Base-by-base conservation (phyloP, 495 filamentous ascomycete species). In the Podospora tetraspora region DNA sequence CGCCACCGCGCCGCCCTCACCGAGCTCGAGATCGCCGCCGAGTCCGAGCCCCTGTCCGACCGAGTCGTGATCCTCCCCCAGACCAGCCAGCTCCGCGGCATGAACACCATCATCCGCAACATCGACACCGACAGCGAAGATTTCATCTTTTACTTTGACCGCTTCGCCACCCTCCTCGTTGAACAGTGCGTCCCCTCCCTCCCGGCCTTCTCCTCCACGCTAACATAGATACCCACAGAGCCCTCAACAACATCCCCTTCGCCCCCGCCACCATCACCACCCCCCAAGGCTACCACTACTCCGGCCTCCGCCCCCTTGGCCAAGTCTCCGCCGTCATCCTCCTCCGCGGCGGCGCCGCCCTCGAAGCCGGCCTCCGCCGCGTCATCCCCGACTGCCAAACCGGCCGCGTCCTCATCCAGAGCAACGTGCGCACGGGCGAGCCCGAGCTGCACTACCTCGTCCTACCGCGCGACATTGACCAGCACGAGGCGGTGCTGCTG, bases 71-170 rank as follows among this genome's bases (percentile, higher is more conserved):
- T 94, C 19, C 81, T 97, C 66, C 79, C 87, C 24, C 83, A 91
- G 68, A 95, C 89, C 0, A 84, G 87, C 6, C 94, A 99, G 76
- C 81, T 97, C 57, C 79, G 84, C 32, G 94, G 87, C 23, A 96
- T 99, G 87, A 94, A 91, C 77, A 97, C 94, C 0, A 90, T 97
- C 62, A 86, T 99, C 30, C 91, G 94, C 72, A 84, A 92, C 73
- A 91, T 90, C 24, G 84, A 90, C 57, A 94, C 90, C 1, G 80
- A 88, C 12, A 86, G 90, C 57, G 95, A 96, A 70, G 93, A 97
- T 69, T 98, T 97, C 75, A 92, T 96, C 65, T 98, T 97, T 78
- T 97, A 97, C 77, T 97, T 97, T 72, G 92, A 99, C 79, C 88
- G 95, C 22, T 79, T 98, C 43, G 85, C 89, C 3, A 87, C 88